Evolutionary conservation across 345 rosid genomes (phyloP).

Genomic region (Orychophragmus violaceus): DNA sequence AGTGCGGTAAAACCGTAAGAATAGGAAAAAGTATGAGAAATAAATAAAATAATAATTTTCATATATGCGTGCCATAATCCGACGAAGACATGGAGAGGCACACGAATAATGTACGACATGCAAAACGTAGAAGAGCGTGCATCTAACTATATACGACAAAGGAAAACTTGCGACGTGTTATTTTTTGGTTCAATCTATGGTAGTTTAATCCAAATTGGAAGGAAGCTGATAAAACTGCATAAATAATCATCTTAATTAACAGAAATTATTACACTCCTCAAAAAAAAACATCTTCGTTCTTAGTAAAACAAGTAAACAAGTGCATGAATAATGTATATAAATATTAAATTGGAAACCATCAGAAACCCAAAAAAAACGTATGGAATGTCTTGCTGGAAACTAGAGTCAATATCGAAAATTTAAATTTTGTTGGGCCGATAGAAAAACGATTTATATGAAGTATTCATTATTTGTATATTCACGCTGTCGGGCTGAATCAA

Average conservation of each 20-base stretch:
- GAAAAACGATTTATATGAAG: neutral
- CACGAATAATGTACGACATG: conserved; percentile 20
- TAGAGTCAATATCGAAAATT: conserved; percentile 16
- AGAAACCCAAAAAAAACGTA: conserved; percentile 15
- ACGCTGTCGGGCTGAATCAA: neutral
- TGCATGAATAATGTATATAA: conserved; percentile 3
- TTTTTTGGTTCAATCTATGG: neutral
- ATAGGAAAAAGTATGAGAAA: neutral
- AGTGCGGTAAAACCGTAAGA: neutral
- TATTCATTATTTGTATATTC: neutral
- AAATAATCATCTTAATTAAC: neutral
- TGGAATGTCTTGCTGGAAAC: conserved; percentile 33
- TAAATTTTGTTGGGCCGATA: conserved; percentile 6
- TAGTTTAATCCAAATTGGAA: conserved; percentile 1
- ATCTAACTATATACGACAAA: conserved; percentile 29
- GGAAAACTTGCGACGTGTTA: neutral
- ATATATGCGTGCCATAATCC: conserved; percentile 11
- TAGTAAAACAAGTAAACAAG: neutral
- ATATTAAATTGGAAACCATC: neutral
- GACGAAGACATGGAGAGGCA: conserved; percentile 19
- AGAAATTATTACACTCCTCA: neutral
- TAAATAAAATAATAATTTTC: neutral
- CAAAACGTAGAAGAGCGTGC: conserved; percentile 15
- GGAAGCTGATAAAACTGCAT: neutral
- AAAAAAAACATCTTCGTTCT: conserved; percentile 18